Evolutionary conservation across 2,329 filamentous ascomycete species (phyloP).

Genomic region (Talaromyces amestolkiae): DNA sequence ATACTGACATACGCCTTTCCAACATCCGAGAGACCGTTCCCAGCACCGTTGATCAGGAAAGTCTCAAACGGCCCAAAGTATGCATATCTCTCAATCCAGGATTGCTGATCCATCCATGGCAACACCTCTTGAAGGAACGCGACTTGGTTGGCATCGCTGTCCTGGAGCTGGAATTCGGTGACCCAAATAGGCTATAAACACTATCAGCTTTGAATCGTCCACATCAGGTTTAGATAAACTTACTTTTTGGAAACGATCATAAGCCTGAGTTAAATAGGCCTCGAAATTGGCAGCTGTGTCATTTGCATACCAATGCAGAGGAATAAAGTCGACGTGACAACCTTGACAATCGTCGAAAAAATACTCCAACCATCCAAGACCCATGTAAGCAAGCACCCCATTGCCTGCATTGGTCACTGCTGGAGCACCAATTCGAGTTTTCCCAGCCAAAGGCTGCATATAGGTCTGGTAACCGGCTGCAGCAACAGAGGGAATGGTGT

Average conservation of each 20-base stretch:
- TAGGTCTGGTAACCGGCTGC: not conserved
- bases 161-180: not conserved
- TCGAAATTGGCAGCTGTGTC: not conserved
- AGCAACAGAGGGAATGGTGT: not conserved
- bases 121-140: not conserved
- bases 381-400: not conserved
- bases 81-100: not conserved
- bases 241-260: not conserved
- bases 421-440: not conserved
- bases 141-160: not conserved
- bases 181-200: not conserved
- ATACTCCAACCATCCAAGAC: not conserved
- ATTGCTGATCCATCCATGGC: not conserved
- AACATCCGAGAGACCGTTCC: not conserved
- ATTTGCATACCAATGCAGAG: not conserved
- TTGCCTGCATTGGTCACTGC: not conserved
- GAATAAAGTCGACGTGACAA: not conserved
- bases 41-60: not conserved
- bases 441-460: not conserved
- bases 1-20: not conserved
- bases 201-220: not conserved
- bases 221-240: not conserved
- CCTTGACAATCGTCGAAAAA: not conserved
- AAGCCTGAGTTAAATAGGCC: not conserved
- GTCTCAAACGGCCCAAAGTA: not conserved